Percentiles rank a stretch among this genome's conserved stretches.
Evolutionary conservation across 2,329 filamentous ascomycete genomes (phyloP).

Genomic region (Emmonsia crescens): DNA sequence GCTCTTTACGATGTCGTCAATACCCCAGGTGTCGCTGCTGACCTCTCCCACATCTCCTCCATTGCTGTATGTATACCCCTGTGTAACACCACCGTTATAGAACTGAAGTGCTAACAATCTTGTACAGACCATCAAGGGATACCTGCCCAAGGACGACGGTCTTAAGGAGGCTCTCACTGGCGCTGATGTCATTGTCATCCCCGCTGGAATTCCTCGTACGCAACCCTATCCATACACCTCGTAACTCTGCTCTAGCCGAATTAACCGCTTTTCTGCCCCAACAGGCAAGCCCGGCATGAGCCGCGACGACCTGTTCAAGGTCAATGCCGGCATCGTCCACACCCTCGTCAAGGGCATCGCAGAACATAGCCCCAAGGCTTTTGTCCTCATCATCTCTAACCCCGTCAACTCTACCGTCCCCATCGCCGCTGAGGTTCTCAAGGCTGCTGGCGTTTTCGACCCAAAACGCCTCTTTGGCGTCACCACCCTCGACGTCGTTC

Average conservation of each 20-base stretch:
- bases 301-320: constrained; percentile 98
- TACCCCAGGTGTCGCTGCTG: constrained; percentile 88
- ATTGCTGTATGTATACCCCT: constrained; percentile 53
- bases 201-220: constrained; percentile 93
- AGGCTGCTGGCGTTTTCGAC: constrained; percentile 86
- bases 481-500: constrained; percentile 95
- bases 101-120: background rate
- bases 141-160: constrained; percentile 74
- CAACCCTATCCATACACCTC: constrained; percentile 15
- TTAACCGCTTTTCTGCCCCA: constrained; percentile 13
- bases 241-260: constrained; percentile 7
- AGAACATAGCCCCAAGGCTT: constrained; percentile 83
- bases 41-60: constrained; percentile 95
- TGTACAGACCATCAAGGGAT: constrained; percentile 68
- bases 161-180: constrained; percentile 81
- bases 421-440: constrained; percentile 93
- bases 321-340: constrained; percentile 97
- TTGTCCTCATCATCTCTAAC: constrained; percentile 95
- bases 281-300: constrained; percentile 98
- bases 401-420: constrained; percentile 98
- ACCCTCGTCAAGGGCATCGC: constrained; percentile 81
- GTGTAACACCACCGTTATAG: background rate
- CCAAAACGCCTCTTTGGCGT: constrained; percentile 94
- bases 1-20: constrained; percentile 99
- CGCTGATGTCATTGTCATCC: constrained; percentile 93